Percentiles rank a stretch among this genome's conserved stretches.
These are phyloP conservation scores for Claviceps sp. DNA, from an alignment of 2,329 filamentous ascomycete species.

Conservation along the genomic window DNA sequence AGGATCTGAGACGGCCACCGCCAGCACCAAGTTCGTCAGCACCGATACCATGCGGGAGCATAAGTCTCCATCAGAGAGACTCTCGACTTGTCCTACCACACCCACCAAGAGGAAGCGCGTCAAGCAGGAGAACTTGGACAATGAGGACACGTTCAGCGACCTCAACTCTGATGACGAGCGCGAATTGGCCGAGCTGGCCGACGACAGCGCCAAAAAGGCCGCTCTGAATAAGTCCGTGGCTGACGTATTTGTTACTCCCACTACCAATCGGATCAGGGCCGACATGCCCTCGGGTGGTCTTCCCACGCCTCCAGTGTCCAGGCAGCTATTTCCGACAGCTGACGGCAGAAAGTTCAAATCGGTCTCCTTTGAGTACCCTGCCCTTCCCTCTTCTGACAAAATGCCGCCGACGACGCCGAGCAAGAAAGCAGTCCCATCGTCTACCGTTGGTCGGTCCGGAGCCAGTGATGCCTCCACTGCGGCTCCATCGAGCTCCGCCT, in stretches of 20 bases:
- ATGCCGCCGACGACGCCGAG: neutral
- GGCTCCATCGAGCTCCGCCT: constrained; percentile 8
- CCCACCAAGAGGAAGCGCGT: constrained; percentile 18
- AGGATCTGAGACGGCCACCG: neutral
- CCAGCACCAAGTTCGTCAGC: neutral
- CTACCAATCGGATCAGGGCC: constrained; percentile 8
- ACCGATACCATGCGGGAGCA: neutral
- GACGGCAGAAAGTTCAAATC: constrained; percentile 19
- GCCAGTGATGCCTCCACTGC: neutral
- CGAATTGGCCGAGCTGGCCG: constrained; percentile 22
- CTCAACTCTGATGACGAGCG: constrained; percentile 26
- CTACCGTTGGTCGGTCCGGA: neutral
- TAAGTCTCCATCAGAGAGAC: neutral
- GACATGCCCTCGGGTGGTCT: constrained; percentile 12
- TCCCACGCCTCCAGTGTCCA: constrained; percentile 22
- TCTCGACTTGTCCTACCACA: constrained; percentile 1
- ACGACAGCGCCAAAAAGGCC: constrained; percentile 20
- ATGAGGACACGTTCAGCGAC: constrained; percentile 19
- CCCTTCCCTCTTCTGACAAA: neutral
- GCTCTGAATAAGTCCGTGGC: constrained; percentile 2
- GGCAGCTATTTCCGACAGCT: constrained; percentile 21
- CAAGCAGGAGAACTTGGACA: constrained; percentile 12
- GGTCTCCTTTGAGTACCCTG: constrained; percentile 17
- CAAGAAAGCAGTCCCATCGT: neutral
- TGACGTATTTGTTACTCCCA: constrained; percentile 15